Evolutionary conservation across 108 stramenopile genomes (phyloP).

Genomic region (Stephanodiscus minutulus): DNA sequence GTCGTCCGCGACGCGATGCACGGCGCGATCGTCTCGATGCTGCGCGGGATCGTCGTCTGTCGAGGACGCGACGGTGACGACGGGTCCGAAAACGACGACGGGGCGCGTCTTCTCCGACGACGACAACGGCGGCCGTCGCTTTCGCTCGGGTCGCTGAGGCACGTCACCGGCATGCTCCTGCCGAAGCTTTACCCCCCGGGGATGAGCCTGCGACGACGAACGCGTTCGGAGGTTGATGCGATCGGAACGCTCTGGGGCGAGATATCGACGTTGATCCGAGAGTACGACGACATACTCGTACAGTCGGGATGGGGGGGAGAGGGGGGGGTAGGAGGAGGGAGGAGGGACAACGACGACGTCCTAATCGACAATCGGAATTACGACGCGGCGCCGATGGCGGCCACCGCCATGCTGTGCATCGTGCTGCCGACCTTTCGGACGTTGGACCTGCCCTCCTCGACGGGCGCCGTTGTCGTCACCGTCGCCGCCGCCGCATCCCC

Average conservation of each 20-base stretch:
- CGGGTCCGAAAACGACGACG: neutral
- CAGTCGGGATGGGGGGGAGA: slow-evolving; percentile 5
- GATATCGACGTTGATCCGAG: too few species aligned
- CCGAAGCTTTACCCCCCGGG: slow-evolving; percentile 32
- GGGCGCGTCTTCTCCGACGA: slow-evolving; percentile 5
- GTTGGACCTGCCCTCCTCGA: slow-evolving; percentile 43
- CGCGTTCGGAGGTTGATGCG: too few species aligned
- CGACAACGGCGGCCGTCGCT: slow-evolving; percentile 21
- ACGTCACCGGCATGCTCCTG: slow-evolving; percentile 46
- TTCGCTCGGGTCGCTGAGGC: slow-evolving; percentile 39
- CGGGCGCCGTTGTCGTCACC: too few species aligned
- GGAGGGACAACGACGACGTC: slow-evolving; percentile 22
- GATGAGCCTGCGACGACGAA: neutral
- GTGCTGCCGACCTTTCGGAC: slow-evolving; percentile 56
- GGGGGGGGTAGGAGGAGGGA: slow-evolving; percentile 17
- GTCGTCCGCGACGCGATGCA: too few species aligned
- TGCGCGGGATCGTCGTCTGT: too few species aligned
- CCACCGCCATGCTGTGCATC: slow-evolving; percentile 63
- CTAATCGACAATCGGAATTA: slow-evolving; percentile 10
- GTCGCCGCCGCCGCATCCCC: neutral
- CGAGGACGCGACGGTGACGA: too few species aligned
- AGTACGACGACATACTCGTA: too few species aligned
- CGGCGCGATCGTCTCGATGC: too few species aligned
- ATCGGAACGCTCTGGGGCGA: too few species aligned
- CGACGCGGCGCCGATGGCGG: slow-evolving; percentile 41